Evolutionary conservation across 805 yeast genomes (phyloP).

Genomic region (Schizosaccharomyces octosporus): DNA sequence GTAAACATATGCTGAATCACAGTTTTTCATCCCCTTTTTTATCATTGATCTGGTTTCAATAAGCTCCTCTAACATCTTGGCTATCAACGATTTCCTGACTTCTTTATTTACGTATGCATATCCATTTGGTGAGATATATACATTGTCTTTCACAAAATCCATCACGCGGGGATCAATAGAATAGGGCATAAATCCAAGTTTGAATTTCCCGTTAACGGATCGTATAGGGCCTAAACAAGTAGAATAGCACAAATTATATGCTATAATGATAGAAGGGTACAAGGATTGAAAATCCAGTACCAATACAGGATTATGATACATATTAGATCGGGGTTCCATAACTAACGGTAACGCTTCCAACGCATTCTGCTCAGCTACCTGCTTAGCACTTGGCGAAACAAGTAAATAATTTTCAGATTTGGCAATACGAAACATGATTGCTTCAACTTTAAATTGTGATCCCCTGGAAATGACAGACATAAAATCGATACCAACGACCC

Average conservation of each 20-base stretch:
- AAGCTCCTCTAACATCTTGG: conserved; percentile 66
- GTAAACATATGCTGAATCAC: conserved; percentile 13
- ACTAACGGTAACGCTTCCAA: conserved; percentile 72
- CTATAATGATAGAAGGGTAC: conserved; percentile 80
- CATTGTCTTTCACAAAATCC: neutral
- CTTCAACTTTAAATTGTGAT: conserved; percentile 83
- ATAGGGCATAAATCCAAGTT: neutral
- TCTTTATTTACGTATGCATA: conserved; percentile 42
- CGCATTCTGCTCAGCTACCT: conserved; percentile 66
- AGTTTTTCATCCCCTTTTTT: conserved; percentile 40
- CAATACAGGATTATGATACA: conserved; percentile 67
- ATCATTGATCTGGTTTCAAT: conserved; percentile 58
- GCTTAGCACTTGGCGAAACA: conserved; percentile 53
- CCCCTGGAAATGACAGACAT: conserved; percentile 72
- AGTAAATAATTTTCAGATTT: conserved; percentile 51
- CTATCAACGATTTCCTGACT: conserved; percentile 46
- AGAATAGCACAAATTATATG: conserved; percentile 54
- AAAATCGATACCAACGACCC: conserved; percentile 74
- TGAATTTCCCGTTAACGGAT: neutral
- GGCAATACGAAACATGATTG: conserved; percentile 48
- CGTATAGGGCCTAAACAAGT: conserved; percentile 18
- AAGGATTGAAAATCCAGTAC: conserved; percentile 84
- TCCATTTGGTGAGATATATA: conserved; percentile 59
- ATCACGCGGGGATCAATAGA: neutral
- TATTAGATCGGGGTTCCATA: conserved; percentile 72